Evolutionary conservation across 2,329 filamentous ascomycete species (phyloP).

Genomic region (Cryphonectria radicalis): DNA sequence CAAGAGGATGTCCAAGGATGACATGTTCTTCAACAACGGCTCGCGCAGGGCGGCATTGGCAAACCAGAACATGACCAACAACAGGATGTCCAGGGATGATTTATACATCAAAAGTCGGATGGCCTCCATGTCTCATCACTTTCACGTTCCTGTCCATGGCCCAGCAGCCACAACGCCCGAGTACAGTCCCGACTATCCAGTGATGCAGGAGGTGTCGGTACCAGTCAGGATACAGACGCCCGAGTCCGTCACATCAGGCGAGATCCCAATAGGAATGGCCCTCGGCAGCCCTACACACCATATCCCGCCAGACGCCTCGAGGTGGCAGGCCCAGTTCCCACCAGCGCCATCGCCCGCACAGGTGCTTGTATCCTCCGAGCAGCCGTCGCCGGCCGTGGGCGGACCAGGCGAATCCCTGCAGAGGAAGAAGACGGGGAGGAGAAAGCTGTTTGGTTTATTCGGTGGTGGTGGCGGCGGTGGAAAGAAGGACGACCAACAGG

Average conservation of each 20-base stretch:
- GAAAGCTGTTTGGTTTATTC: slow-evolving; percentile 63
- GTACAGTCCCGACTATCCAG: slow-evolving; percentile 42
- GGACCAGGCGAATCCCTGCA: slow-evolving; percentile 33
- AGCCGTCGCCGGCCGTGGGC: slow-evolving; percentile 16
- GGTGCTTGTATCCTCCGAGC: slow-evolving; percentile 21
- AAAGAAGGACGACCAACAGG: slow-evolving; percentile 44
- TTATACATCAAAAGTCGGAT: slow-evolving; percentile 41
- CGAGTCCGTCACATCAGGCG: slow-evolving; percentile 48
- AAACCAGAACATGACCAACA: slow-evolving; percentile 34
- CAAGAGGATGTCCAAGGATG: slow-evolving; percentile 52
- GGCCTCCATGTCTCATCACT: slow-evolving; percentile 40
- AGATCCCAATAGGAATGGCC: slow-evolving; percentile 71
- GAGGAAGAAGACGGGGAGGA: slow-evolving; percentile 58
- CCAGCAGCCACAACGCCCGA: slow-evolving; percentile 49
- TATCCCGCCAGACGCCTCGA: slow-evolving; percentile 38
- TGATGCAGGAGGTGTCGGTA: slow-evolving; percentile 39
- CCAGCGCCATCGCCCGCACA: slow-evolving; percentile 31
- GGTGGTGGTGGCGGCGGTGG: slow-evolving; percentile 33
- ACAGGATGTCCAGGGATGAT: slow-evolving; percentile 50
- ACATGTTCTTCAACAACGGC: slow-evolving; percentile 42
- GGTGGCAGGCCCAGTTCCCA: slow-evolving; percentile 35
- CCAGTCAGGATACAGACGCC: slow-evolving; percentile 48
- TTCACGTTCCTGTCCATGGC: slow-evolving; percentile 47
- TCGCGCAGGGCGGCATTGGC: slow-evolving; percentile 14
- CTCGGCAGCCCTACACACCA: slow-evolving; percentile 67